A percentile compares a stretch with the other conserved stretches of the same genome.
Evolutionary conservation across 139 green algal genomes (phyloP).

Genomic region (Picochlorum sp.): DNA sequence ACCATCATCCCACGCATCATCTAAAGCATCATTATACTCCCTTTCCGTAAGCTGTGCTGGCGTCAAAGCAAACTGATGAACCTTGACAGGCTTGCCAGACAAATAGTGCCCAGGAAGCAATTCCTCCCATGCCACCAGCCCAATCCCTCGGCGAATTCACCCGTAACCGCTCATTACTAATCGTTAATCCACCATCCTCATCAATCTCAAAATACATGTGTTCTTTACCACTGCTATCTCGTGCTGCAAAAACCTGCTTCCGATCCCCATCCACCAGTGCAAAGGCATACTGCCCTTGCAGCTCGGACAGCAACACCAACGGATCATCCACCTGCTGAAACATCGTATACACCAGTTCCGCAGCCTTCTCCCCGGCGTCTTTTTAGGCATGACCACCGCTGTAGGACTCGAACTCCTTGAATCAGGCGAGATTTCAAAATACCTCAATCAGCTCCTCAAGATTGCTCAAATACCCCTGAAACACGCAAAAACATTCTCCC

Average conservation of each 20-base stretch:
- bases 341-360: constrained; percentile 33
- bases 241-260: constrained; percentile 54
- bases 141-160: constrained; percentile 13
- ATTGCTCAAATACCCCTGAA: constrained; percentile 40
- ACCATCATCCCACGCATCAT: constrained; percentile 30
- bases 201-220: constrained; percentile 45
- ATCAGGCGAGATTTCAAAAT: constrained; percentile 5
- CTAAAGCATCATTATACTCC: constrained; percentile 16
- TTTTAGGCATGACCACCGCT: constrained; percentile 18
- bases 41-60: constrained; percentile 41
- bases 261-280: constrained; percentile 50
- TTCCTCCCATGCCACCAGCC: constrained; percentile 40
- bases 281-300: constrained; percentile 71
- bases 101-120: constrained; percentile 57
- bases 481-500: constrained; percentile 22
- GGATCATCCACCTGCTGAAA: constrained; percentile 28
- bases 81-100: constrained; percentile 24
- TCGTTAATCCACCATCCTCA: constrained; percentile 37
- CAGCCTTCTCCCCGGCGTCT: constrained; percentile 30
- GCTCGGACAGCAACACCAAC: constrained; percentile 59
- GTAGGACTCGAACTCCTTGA: constrained; percentile 9
- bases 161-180: constrained; percentile 30
- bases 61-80: constrained; percentile 68
- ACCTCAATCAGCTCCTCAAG: constrained; percentile 40
- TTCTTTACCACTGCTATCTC: constrained; percentile 21